Conservation (phyloP, 805 yeast genomes). For the Candida coleopterorum region DNA sequence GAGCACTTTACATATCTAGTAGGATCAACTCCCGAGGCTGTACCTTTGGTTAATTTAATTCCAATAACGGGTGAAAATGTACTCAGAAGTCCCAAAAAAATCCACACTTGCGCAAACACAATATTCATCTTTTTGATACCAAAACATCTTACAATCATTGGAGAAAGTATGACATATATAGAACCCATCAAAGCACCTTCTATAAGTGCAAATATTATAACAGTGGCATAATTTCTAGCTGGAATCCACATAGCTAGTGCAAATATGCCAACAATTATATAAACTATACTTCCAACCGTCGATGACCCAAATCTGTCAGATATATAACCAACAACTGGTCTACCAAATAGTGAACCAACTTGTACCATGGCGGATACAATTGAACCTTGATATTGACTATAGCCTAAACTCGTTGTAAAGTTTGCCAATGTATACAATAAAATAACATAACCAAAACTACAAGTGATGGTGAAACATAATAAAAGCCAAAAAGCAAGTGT, state of each 20-base stretch:
- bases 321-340: conserved; percentile 51
- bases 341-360: conserved; percentile 50
- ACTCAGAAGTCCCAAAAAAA: conserved; percentile 44
- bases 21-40: conserved; percentile 27
- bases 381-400: conserved; percentile 49
- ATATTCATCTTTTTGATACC: conserved; percentile 52
- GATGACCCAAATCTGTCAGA: conserved; percentile 51
- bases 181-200: conserved; percentile 60
- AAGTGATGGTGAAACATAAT: conserved; percentile 38
- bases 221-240: conserved; percentile 52
- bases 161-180: conserved; percentile 51
- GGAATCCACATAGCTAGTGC: conserved; percentile 42
- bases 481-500: conserved; percentile 41
- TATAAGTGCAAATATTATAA: conserved; percentile 46
- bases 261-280: conserved; percentile 23
- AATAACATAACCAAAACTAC: conserved; percentile 59
- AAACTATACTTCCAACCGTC: conserved; percentile 31
- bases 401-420: conserved; percentile 58
- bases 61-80: conserved; percentile 62
- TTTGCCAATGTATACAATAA: conserved; percentile 56
- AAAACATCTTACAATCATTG: conserved; percentile 47
- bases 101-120: conserved; percentile 50
- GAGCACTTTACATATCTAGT: conserved; percentile 49
- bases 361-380: conserved; percentile 57
- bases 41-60: conserved; percentile 38